A percentile compares a stretch with the other conserved stretches of the same genome.
These are phyloP conservation scores for Parvularia atlantis DNA, from an alignment of 78 protist species.

Conservation along the genomic window DNA sequence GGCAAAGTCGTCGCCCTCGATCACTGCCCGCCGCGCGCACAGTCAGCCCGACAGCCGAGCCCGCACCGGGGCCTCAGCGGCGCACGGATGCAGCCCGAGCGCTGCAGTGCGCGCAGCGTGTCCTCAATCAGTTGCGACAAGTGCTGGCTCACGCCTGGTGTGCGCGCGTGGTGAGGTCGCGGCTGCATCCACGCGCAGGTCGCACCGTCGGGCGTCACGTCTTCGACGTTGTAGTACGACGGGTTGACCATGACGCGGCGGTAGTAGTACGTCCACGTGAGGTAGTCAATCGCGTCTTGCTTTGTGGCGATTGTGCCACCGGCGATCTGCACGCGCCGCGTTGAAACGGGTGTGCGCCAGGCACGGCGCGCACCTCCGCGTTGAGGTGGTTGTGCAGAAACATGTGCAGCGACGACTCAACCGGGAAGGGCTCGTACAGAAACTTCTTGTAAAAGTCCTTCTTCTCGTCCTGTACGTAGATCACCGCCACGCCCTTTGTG, in stretches of 20 bases:
- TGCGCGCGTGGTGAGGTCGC: too few species aligned
- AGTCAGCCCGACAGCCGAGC: background rate
- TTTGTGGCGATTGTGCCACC: conserved; percentile 44
- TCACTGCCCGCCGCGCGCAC: too few species aligned
- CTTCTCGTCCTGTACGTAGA: conserved; percentile 82
- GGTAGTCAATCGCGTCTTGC: conserved; percentile 75
- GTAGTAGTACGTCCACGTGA: conserved; percentile 95
- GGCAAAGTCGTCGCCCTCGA: background rate
- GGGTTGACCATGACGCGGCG: conserved; percentile 87
- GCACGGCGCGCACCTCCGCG: conserved; percentile 84
- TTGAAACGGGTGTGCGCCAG: too few species aligned
- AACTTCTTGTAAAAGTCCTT: conserved; percentile 91
- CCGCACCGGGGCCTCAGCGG: background rate
- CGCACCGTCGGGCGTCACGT: background rate
- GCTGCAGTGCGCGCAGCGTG: conserved; percentile 39
- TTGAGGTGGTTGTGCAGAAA: conserved; percentile 86
- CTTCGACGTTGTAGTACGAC: conserved; percentile 81
- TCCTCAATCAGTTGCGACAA: conserved; percentile 60
- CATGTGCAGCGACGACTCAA: conserved; percentile 79
- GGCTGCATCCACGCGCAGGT: background rate
- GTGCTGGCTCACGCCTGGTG: conserved; percentile 10
- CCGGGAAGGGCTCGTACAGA: conserved; percentile 97
- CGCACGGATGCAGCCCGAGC: conserved; percentile 24
- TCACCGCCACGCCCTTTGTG: conserved; percentile 45
- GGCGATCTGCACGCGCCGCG: too few species aligned